These are phyloP conservation scores for Dioscorea alata DNA, from an alignment of 106 monocot species.

Conservation along the genomic window DNA sequence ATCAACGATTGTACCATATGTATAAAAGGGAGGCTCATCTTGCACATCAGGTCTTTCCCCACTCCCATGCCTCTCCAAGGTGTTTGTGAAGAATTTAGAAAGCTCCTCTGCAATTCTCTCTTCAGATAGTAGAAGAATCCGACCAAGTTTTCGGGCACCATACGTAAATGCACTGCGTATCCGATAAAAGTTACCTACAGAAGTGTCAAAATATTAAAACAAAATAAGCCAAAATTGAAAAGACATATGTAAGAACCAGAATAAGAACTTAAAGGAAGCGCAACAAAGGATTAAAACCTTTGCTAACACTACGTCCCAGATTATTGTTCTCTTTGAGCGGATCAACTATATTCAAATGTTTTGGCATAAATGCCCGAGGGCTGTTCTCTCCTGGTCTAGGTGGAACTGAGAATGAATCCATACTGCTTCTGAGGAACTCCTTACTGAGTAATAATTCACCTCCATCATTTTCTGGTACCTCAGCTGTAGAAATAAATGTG, in stretches of 20 bases:
- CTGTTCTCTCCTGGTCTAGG: conserved; percentile 28
- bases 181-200: conserved; percentile 70
- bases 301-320: conserved; percentile 89
- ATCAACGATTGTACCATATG: neutral
- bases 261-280: neutral
- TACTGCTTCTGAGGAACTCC: conserved; percentile 62
- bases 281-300: conserved; percentile 32
- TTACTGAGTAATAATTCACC: conserved; percentile 47
- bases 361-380: conserved; percentile 39
- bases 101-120: conserved; percentile 44
- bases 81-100: conserved; percentile 63
- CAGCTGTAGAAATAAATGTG: conserved; percentile 26
- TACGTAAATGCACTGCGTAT: conserved; percentile 85
- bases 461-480: conserved; percentile 42
- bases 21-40: conserved; percentile 5
- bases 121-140: conserved; percentile 42
- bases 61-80: conserved; percentile 66
- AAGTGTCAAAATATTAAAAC: neutral
- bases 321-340: conserved; percentile 85
- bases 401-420: conserved; percentile 31
- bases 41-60: conserved; percentile 69
- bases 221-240: neutral
- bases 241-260: neutral
- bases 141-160: conserved; percentile 80
- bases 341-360: conserved; percentile 89